phyloP scores from a whole-genome alignment of 495 filamentous ascomycete species.

The Penicillium daleae region DNA sequence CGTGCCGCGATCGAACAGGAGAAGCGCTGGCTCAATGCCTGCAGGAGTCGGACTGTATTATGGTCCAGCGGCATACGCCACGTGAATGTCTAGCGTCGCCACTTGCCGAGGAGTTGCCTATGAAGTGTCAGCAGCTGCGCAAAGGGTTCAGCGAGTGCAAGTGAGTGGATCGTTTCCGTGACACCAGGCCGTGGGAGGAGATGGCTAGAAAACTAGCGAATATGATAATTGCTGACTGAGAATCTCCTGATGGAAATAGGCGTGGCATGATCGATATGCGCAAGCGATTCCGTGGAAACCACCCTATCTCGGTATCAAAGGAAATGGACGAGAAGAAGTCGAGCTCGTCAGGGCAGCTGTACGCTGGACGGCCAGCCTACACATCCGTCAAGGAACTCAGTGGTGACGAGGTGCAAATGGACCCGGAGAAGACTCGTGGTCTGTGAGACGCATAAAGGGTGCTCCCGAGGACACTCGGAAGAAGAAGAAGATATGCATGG shows the following conservation, averaged over 20 bases:
- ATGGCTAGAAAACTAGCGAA: neutral
- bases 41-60: constrained; percentile 91
- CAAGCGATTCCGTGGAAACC: constrained; percentile 96
- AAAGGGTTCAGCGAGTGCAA: constrained; percentile 94
- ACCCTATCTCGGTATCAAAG: constrained; percentile 70
- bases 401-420: constrained; percentile 54
- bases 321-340: constrained; percentile 61
- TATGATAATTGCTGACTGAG: constrained; percentile 9
- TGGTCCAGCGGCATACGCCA: constrained; percentile 83
- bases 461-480: neutral
- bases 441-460: constrained; percentile 31
- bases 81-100: constrained; percentile 86
- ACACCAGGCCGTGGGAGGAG: neutral
- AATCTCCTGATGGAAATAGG: constrained; percentile 31
- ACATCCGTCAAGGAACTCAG: constrained; percentile 53
- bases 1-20: constrained; percentile 46
- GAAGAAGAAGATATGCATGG: neutral
- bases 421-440: constrained; percentile 54
- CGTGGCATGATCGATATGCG: constrained; percentile 98
- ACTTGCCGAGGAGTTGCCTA: constrained; percentile 75
- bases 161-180: constrained; percentile 37
- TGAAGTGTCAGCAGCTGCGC: constrained; percentile 88
- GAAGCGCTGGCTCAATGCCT: constrained; percentile 91
- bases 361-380: constrained; percentile 77
- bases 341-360: constrained; percentile 61